Evolutionary conservation across 1,139 yeast genomes (phyloP), one percentile per base, ranked within the genome.

Genomic region (Blastobotrys capitulatus): DNA sequence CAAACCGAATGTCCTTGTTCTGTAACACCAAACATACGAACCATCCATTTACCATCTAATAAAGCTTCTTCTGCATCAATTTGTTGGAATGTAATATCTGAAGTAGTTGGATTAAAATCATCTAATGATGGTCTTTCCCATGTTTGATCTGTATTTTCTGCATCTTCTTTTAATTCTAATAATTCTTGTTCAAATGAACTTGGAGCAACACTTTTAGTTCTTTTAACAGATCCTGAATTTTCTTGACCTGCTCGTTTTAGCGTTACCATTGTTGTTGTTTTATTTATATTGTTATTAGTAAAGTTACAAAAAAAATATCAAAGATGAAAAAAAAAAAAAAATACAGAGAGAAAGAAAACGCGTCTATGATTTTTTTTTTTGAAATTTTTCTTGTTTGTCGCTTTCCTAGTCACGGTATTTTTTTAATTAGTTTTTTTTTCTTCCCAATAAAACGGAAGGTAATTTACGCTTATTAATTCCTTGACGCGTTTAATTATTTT

Each of bases 21-120:
- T 0, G 98, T 89, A 32, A 94, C 88, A 50, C 99, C 99, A 66
- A 90, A 94, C 63, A 94, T 84, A 52, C 96, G 77, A 1, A 92
- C 87, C 25, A 79, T 75, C 7, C 83, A 82, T 12, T 79, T 76
- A 9, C 58, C 58, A n/a, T 52, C 58, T 26, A 57, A 54, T 12
- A 77, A 68, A 6, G 85, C 78, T 61, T 92, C 98, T 62, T 92
- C 98, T 1, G 95, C 96, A 67, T 94, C 98, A 59, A 94, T 74
- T 62, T 92, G 98, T 66, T 92, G 98, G 65, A 94, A 92, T 12
- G 27, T 47, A 18, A 89, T 75, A 57, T 85, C 88, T 22, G 67
- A 60, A 0, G 67, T 63, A 0, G 61, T 54, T 0, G 84, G 75
- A 53, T 77, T 71, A 56, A 82, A 80, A 34, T 71, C 72, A 0